Evolutionary conservation across 2,329 filamentous ascomycete species (phyloP).

Genomic region (Penicillium nordicum): DNA sequence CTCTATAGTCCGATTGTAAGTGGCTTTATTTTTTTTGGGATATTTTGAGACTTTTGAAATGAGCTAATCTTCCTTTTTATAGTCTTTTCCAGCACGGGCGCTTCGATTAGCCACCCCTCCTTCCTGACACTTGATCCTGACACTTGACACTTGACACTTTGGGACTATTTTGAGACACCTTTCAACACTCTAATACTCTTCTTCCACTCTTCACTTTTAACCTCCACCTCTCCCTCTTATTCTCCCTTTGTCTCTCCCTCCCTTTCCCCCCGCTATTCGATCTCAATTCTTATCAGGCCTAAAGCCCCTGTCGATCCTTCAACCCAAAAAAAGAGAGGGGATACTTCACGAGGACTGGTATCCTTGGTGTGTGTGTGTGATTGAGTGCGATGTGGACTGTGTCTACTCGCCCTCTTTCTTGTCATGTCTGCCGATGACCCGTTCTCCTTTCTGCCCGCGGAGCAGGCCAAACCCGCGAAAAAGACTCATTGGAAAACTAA

Average conservation of each 20-base stretch:
- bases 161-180: background rate
- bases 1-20: background rate
- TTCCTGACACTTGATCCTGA: background rate
- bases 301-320: constrained; percentile 23
- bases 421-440: constrained; percentile 38
- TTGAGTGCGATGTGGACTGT: constrained; percentile 37
- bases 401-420: constrained; percentile 23
- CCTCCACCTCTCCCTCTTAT: background rate
- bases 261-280: constrained; percentile 1
- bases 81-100: background rate
- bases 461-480: constrained; percentile 33
- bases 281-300: background rate
- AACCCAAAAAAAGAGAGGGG: constrained; percentile 8
- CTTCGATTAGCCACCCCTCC: constrained; percentile 5
- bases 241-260: background rate
- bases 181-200: background rate
- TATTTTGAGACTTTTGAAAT: background rate
- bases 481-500: constrained; percentile 49
- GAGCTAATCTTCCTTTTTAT: constrained; percentile 4
- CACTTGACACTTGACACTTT: background rate
- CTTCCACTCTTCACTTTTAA: background rate
- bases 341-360: constrained; percentile 14
- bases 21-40: background rate
- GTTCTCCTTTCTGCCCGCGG: constrained; percentile 34
- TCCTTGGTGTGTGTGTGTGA: constrained; percentile 7